Evolutionary conservation across 2,329 filamentous ascomycete genomes (phyloP), one percentile per base, ranked within the genome.

Genomic region (Nectriaceae sp.): DNA sequence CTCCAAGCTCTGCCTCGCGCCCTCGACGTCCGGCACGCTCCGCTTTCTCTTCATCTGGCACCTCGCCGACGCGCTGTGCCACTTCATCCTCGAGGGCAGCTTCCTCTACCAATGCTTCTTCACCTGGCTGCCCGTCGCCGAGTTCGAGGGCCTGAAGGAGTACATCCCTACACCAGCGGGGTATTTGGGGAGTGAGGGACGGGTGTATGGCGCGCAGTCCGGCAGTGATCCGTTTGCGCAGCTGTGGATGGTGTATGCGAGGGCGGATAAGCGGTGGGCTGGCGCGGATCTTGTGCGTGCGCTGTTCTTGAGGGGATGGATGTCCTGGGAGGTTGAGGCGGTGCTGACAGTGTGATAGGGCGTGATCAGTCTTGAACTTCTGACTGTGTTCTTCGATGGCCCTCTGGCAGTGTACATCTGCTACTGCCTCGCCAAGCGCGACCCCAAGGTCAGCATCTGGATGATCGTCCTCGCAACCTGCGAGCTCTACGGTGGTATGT

Each of bases 51-150:
- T 96, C 78, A 82, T 95, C 72, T 97, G 93, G 93, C 92, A 97
- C 74, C 80, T 89, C 31, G 95, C 96, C 73, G 92, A 97, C 69
- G 90, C 90, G 24, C 80, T 97, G 37, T 93, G 92, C 63, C 94
- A 99, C 75, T 84, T 95, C 70, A 77, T 90, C 67, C 88, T 97
- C 67, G 93, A 97, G 74, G 92, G 90, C 45, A 87, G 84, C 63
- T 97, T 90, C 71, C 83, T 97, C 20, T 97, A 91, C 78, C 90
- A 96, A 73, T 96, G 90, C 75, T 95, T 97, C 79, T 93, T 91
- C 78, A 75, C 73, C 10, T 77, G 70, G 65, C 62, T 76, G 6
- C 67, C 71, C 4, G 48, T 53, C 21, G 49, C 46, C 24, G 53
- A 57, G 49, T 51, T 54, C 4, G 70, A 69, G 57, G 63, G 24